Conservation (phyloP, 805 yeast species). For the Candida railenensis region DNA sequence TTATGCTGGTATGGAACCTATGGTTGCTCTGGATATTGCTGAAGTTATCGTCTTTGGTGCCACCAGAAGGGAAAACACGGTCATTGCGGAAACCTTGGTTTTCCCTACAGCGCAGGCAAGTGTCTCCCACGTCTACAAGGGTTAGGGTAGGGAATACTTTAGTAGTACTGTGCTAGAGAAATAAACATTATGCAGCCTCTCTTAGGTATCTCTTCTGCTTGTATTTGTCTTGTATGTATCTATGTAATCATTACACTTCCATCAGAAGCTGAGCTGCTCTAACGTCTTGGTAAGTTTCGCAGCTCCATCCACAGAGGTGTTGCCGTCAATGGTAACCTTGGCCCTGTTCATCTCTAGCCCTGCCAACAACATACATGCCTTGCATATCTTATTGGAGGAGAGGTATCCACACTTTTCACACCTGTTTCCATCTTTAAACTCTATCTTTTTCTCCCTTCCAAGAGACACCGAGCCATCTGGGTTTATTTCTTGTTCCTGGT, state of each 20-base stretch:
- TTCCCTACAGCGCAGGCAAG: constrained; percentile 41
- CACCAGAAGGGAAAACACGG: constrained; percentile 33
- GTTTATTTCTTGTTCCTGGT: constrained; percentile 43
- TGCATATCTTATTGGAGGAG: constrained; percentile 84
- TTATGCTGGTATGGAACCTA: constrained; percentile 34
- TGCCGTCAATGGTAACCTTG: constrained; percentile 54
- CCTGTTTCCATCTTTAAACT: constrained; percentile 60
- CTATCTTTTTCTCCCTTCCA: constrained; percentile 14
- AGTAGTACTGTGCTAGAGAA: too few relatives aligned
- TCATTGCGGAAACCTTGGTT: constrained; percentile 37
- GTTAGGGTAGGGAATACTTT: too few relatives aligned
- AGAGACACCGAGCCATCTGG: constrained; percentile 63
- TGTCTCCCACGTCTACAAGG: constrained; percentile 21
- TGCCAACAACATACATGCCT: constrained; percentile 85
- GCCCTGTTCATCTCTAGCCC: constrained; percentile 81
- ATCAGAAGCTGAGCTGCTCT: constrained; percentile 62
- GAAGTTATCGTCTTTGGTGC: constrained; percentile 37
- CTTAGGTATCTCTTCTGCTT: too few relatives aligned
- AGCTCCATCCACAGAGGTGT: constrained; percentile 56
- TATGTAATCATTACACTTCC: constrained; percentile 7
- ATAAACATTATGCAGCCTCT: too few relatives aligned
- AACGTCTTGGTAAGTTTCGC: constrained; percentile 60
- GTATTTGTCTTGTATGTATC: not conserved
- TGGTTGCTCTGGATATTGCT: constrained; percentile 36
- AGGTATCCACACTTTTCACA: constrained; percentile 92